Evolutionary conservation across 805 yeast genomes (phyloP), one percentile per base, ranked within the genome.

Genomic region (Cyberlindnera nakhonratchasimensis): DNA sequence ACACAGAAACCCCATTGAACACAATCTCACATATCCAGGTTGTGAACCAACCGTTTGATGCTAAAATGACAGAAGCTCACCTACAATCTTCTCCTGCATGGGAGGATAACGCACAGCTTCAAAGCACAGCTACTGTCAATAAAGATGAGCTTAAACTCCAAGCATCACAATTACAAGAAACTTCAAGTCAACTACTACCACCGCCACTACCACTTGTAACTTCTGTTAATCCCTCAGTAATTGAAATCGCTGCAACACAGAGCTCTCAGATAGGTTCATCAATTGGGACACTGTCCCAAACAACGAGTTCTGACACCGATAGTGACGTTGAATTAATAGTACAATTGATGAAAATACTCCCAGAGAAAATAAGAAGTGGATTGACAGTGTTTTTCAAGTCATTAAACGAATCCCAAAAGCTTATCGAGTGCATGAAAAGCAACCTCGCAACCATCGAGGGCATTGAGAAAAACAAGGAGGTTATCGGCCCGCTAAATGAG

Each of bases 201-300:
- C 29, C 14, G 12, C 22, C 14, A 13, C 12, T 16, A n/a, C n/a
- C n/a, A n/a, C n/a, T n/a, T n/a, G n/a, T n/a, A n/a, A n/a, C n/a
- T n/a, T n/a, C n/a, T n/a, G n/a, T n/a, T n/a, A n/a, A n/a, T n/a
- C 29, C 33, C 14, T 30, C 41, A n/a, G 20, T 16, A 11, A 25
- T 38, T 16, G 41, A 30, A 5, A 31, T 38, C 9, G 36, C 35
- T 2, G 36, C 41, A 5, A 38, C 36, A n/a, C 41, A 38, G 14
- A 38, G 41, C 25, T 25, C 41, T 13, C 20, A 22, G 28, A n/a
- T 14, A 19, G 20, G n/a, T n/a, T 23, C 26, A 22, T 33, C 36
- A 14, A 5, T 32, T 4, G 22, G 18, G 17, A n/a, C 12, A 30
- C 33, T n/a, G 19, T 8, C 20, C n/a, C 32, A 11, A 14, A 16